Base-by-base conservation (phyloP, 371 early-diverging fungal genomes). In the Cokeromyces recurvatus region DNA sequence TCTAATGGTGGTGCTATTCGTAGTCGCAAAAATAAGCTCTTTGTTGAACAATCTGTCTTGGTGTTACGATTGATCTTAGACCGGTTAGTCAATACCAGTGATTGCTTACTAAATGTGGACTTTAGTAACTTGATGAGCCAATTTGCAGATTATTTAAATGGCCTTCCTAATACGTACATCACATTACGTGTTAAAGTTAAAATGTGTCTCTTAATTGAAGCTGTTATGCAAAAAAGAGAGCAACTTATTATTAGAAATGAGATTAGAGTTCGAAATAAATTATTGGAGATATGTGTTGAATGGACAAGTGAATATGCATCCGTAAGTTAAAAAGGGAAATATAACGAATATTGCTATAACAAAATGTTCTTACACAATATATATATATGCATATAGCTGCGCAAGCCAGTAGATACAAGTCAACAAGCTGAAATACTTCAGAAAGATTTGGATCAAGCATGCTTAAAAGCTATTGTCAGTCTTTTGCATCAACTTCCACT, bases 21-120 rank as follows among this genome's bases (percentile, higher is more conserved):
- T 37, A 80, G 75, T n/a, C 84, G 87, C 17, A 77, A 82, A 27
- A 84, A 84, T 56, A 90, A 91, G 11, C 65, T 92, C 49, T 90
- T 91, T 71, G 84, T 92, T 20, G 93, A 91, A 49, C 89, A 91
- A 59, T 81, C 87, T 16, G 86, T 91, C 16, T 78, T 84, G 11
- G 87, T 94, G 2, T 75, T 95, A 48, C 87, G 87, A 55, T 55
- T 87, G 20, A 87, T 91, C 10, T 62, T 91, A 14, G 94, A 94
- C 21, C 86, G 94, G 16, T 70, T 87, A 48, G 74, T 77, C 15
- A 80, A 81, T 23, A 81, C 81, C 4, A 59, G 74, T 23, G 86
- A 82, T 57, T 82, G 74, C 58, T 63, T 83, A 35, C 71, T 85
- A 48, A 79, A 77, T n/a, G 80, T 94, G n/a, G 91, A 94, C 59